These are phyloP conservation scores for Colletotrichum acutatum DNA, from an alignment of 2,329 filamentous ascomycete genomes.

Conservation along the genomic window DNA sequence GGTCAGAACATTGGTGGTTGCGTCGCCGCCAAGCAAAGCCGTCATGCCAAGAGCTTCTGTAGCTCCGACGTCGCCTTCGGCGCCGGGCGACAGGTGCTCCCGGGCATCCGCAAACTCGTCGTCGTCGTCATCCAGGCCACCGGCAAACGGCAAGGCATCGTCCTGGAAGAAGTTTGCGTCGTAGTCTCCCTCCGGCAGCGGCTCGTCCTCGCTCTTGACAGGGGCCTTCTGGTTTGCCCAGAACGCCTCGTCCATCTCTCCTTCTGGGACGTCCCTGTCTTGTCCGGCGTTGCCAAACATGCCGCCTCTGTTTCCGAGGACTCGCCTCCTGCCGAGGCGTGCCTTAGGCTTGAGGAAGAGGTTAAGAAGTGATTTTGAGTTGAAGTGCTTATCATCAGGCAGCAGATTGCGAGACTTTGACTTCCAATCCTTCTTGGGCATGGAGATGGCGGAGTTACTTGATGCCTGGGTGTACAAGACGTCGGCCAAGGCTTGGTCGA, in stretches of 20 bases:
- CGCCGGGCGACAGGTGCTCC: constrained; percentile 79
- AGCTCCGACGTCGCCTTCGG: constrained; percentile 60
- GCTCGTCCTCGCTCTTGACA: constrained; percentile 60
- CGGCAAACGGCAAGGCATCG: constrained; percentile 77
- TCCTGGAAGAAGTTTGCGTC: constrained; percentile 99
- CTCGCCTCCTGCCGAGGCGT: constrained; percentile 76
- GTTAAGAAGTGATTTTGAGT: constrained; percentile 87
- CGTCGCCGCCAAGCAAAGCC: constrained; percentile 62
- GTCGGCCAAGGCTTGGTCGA: constrained; percentile 78
- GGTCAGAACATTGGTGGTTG: constrained; percentile 55
- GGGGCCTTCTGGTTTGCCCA: constrained; percentile 82
- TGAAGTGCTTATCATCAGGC: constrained; percentile 98
- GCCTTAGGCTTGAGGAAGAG: constrained; percentile 97
- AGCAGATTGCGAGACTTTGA: constrained; percentile 92
- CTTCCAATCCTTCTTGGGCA: constrained; percentile 96
- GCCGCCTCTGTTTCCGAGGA: constrained; percentile 56
- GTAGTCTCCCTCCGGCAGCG: constrained; percentile 79
- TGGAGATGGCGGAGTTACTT: constrained; percentile 81
- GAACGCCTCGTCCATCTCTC: constrained; percentile 93
- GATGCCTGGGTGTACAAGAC: constrained; percentile 83
- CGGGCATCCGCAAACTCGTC: constrained; percentile 85
- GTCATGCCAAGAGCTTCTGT: constrained; percentile 60
- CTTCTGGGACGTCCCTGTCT: constrained; percentile 68
- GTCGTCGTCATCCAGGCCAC: constrained; percentile 68
- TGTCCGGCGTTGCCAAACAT: constrained; percentile 54